Base-by-base conservation (phyloP, 305 asterid genomes). In the Plantago lanceolata region DNA sequence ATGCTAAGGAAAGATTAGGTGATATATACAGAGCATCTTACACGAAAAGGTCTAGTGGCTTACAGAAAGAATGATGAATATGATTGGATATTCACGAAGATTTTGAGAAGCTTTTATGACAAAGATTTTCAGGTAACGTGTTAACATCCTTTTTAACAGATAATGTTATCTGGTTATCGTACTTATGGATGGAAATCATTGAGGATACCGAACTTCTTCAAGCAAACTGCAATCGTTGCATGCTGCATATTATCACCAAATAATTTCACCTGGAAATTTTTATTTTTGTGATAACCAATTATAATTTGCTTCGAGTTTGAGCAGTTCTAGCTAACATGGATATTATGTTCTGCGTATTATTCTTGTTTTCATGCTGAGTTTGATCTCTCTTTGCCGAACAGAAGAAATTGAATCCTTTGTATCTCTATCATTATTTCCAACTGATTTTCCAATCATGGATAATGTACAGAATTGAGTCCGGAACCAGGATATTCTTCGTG, bases 51-150 rank as follows among this genome's bases (percentile, higher is more conserved):
- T 67, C 84, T 49, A 61, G 67, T 61, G 76, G 72, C 62, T 75
- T 82, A 24, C 63, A 61, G n/a, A 24, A 72, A 66, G 78, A 67
- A 71, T 68, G 82, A 66, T 47, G 86, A 76, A 48, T 90, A 85
- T 81, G 96, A 86, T 72, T 90, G 97, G 97, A 86, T 94, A 71
- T 85, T 86, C 45, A 94, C 96, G 69, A 90, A 81, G 81, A 78
- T 90, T 62, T 79, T 90, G 74, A 88, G 97, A 78, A 88, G 99
- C 74, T 88, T 86, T 73, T 94, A 94, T 69, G 99, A 94, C 76
- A 90, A 94, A 84, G 99, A 94, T 84, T 90, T 90, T 94, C 84
- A 86, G 99, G 99, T 88, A 86, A 68, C 59, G 15, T 59, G 47
- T 49, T 47, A 65, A 53, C 49, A 52, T 72, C 65, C 35, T 18